Base-by-base conservation (phyloP, 2,329 filamentous ascomycete species). In the Colletotrichum coccodes region DNA sequence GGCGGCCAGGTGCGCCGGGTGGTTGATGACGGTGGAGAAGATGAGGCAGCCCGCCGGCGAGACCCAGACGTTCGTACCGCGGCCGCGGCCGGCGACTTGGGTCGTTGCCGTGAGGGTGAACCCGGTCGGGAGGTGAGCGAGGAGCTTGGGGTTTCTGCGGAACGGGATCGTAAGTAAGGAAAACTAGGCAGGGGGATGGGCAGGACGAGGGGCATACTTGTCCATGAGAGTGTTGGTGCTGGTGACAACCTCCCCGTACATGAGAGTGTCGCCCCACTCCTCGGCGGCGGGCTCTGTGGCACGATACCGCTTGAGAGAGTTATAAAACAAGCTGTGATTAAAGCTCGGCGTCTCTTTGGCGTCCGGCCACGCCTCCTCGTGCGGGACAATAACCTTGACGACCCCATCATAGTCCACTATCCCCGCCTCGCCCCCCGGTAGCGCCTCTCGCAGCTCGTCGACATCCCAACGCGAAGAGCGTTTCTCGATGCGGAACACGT, bases 151-250 rank as follows among this genome's bases (percentile, higher is more conserved):
- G 76, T 99, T 99, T 74, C 91, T 93, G 64, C 2, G 21, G 30
- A 16, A 40, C 2, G 9, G 0, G 11, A 21, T 7, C 0, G 23
- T 26, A 21, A 38, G 28, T 36, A 16, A 21, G 52, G 3, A 21
- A 36, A 6, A 14, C 2, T 7, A 0, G 11, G 2, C 6, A 6
- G 11, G 3, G 1, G 12, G 26, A 18, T 38, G 12, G 23, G 32
- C 14, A 53, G 11, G 5, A 4, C 2, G 12, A 30, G 0, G 0
- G 3, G 73, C 81, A 71, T 79, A 93, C 92, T 96, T 97, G 75
- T 98, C 96, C 7, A 98, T 86, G 6, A 98, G 84, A 0, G 95
- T 97, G 80, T 95, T 97, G 32, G 96, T 99, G 78, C 94, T 97
- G 3, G 95, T 98, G 18, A 98, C 86, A 7, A 97, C 94, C 78